Conservation (phyloP, 306 rosid species). For the Macrotyloma uniflorum region DNA sequence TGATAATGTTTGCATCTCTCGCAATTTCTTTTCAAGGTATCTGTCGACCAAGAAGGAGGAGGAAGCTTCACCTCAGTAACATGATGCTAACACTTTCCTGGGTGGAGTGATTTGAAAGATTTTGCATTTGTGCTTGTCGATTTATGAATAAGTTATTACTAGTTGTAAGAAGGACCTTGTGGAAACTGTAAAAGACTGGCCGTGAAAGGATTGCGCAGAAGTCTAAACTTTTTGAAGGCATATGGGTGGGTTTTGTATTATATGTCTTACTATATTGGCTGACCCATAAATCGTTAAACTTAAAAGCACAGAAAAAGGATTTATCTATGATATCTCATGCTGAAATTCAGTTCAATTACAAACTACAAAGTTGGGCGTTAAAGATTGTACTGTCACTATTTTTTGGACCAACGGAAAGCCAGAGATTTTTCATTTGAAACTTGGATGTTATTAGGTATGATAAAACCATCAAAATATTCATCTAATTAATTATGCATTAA, state of each 20-base stretch:
- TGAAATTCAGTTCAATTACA: slow-evolving; percentile 2
- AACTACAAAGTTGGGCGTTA: neutral
- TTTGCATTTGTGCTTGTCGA: slow-evolving; percentile 24
- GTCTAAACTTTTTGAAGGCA: neutral
- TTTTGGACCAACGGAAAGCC: too few species aligned
- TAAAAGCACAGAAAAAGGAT: slow-evolving; percentile 1
- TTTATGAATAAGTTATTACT: slow-evolving; percentile 39
- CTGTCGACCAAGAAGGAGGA: slow-evolving; percentile 46
- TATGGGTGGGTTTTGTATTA: slow-evolving; percentile 4
- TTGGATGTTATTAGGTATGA: neutral
- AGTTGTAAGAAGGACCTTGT: slow-evolving; percentile 12
- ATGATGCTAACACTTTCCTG: slow-evolving; percentile 10
- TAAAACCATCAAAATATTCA: too few species aligned
- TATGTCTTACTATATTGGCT: neutral
- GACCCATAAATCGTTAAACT: neutral
- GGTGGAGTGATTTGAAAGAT: slow-evolving; percentile 15
- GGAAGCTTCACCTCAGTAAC: slow-evolving; percentile 47
- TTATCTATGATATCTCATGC: neutral
- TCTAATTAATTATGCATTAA: too few species aligned
- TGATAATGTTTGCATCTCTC: slow-evolving; percentile 13
- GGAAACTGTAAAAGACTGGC: slow-evolving; percentile 30
- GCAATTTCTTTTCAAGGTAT: slow-evolving; percentile 36
- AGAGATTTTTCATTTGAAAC: neutral
- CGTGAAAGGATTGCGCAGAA: neutral
- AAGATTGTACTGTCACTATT: neutral